Evolutionary conservation across 108 stramenopile species (phyloP), one percentile per base, ranked within the genome.

Genomic region (Nitzschia sp.): DNA sequence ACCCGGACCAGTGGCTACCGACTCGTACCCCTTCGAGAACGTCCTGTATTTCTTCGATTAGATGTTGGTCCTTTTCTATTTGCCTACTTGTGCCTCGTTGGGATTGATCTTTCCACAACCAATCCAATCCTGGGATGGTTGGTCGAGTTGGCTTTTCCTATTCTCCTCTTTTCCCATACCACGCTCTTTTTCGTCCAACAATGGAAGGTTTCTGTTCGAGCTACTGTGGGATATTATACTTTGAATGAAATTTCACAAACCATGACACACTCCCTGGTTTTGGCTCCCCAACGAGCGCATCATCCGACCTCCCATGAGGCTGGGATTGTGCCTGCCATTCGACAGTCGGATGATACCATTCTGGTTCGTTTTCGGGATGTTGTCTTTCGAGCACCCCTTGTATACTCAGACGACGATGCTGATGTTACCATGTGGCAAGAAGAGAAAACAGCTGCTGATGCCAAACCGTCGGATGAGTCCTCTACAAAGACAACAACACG

Each of bases 31-130:
- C 73, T 88, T 10, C 40, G 14, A 6, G 76, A 79, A 26, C 71
- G 84, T 52, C 53, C 75, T 8, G 24, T 73, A 3, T 58, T 82
- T 1, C 51, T 51, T 14, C 70, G 87, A 66, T 69, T 85, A 40
- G 88, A 89, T 58, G 71, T 84, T 7, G 57, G 57, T 37, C 85
- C 88, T 11, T 89, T 86, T 52, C 25, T 82, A 0, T 21, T 80
- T 19, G 42, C 51, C 7, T 89, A 89, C 37, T 38, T 57, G 17
- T 8, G 75, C n/a, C 58, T 86, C 12, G 65, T 89, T 1, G 25
- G 41, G 10, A 3, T 73, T 20, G 84, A 84, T 71, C 14, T 50
- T 7, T 37, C 26, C 26, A 17, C 52, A 20, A 19, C 56, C 24
- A 10, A 53, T 26, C 5, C n/a, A 3, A 1, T 48, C 51, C 21